Evolutionary conservation across 2,329 filamentous ascomycete species (phyloP), one percentile per base, ranked within the genome.

Genomic region (Ceratocystis ficicola): DNA sequence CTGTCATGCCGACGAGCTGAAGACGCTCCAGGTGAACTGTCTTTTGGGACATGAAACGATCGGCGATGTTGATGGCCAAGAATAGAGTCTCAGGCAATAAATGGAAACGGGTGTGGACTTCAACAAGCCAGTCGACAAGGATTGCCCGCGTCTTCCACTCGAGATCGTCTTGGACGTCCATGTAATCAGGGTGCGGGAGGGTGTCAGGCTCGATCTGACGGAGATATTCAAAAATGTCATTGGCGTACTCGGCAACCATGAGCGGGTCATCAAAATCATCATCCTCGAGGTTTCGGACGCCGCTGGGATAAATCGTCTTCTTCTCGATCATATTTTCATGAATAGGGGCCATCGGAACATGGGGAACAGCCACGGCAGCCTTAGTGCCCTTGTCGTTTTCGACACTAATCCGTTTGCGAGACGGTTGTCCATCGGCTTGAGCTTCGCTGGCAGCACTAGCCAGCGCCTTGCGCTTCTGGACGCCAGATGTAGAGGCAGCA

Each of bases 141-240:
- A 99, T 96, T 69, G 92, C 93, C 71, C 94, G 90, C 79, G 95
- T 96, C 83, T 96, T 96, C 94, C 94, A 99, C 76, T 96, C 93
- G 12, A 99, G 81, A 71, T 96, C 91, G 69, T 89, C 88, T 74
- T 99, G 94, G 76, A 93, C 89, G 63, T 88, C 84, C 86, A 99
- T 99, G 80, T 99, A 99, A 69, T 94, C 80, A 20, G 91, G 87
- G 77, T 97, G 96, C 71, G 93, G 91, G 73, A 92, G 76, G 0
- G 85, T 76, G 80, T 90, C 74, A 81, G 77, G 80, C 77, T 99
- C 94, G 28, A 97, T 83, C 71, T 95, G 86, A 72, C 86, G 87
- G 70, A 97, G 83, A 76, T 99, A 97, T 70, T 96, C 91, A 73
- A 97, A 97, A 73, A 99, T 97, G 74, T 99, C 94, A 68, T 87